These are phyloP conservation scores for Solanum chmielewskii DNA, from an alignment of 257 asterid genomes.

Conservation along the genomic window DNA sequence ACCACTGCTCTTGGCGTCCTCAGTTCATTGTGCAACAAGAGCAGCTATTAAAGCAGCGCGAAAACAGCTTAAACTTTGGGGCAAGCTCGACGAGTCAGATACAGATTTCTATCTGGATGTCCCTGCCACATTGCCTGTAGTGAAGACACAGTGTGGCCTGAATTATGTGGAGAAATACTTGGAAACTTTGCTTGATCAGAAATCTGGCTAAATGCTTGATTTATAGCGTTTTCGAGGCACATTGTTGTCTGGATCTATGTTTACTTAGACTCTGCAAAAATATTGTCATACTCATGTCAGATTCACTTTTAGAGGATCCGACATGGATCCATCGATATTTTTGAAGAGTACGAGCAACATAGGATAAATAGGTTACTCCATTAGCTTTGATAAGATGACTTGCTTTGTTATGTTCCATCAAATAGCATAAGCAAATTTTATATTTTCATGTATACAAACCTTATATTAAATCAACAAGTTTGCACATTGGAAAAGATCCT, in stretches of 20 bases:
- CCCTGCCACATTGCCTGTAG: constrained; percentile 68
- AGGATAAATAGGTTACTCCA: neutral
- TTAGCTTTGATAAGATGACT: neutral
- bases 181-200: constrained; percentile 11
- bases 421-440: neutral
- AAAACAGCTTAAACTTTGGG: constrained; percentile 52
- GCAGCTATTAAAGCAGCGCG: constrained; percentile 69
- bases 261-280: neutral
- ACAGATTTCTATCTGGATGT: constrained; percentile 36
- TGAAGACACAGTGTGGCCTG: constrained; percentile 58
- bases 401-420: neutral
- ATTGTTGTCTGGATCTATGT: neutral
- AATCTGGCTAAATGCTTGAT: neutral
- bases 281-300: neutral
- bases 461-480: neutral
- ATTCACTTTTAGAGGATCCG: neutral
- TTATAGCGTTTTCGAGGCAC: neutral
- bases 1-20: constrained; percentile 60
- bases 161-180: constrained; percentile 40
- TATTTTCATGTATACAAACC: neutral
- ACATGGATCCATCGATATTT: accelerated
- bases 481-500: neutral
- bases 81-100: constrained; percentile 28
- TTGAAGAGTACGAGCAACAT: neutral
- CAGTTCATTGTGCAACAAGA: constrained; percentile 70